A percentile compares a stretch with the other conserved stretches of the same genome.
Conservation (phyloP, 2,329 filamentous ascomycete species). For the Colletotrichum theobromicola region DNA sequence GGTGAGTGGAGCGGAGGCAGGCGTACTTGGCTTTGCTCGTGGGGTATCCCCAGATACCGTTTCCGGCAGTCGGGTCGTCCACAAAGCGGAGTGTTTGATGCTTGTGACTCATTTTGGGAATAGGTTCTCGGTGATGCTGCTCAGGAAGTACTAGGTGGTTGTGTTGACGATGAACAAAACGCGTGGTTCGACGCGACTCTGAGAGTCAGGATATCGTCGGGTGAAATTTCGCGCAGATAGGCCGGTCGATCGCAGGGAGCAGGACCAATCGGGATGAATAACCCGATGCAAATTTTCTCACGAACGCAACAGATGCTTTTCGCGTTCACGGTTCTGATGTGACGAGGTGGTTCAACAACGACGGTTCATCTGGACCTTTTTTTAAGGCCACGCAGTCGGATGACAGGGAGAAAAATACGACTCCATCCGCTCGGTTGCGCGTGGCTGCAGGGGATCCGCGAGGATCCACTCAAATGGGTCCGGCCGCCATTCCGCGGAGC, state of each 20-base stretch:
- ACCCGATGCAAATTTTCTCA: background rate
- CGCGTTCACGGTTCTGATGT: background rate
- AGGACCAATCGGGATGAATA: background rate
- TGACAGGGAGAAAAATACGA: background rate
- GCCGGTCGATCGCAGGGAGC: background rate
- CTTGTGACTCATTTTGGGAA: constrained; percentile 14
- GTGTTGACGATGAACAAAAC: background rate
- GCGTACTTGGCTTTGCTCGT: constrained; percentile 44
- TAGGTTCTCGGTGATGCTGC: background rate
- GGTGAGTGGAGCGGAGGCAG: background rate
- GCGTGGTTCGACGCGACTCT: background rate
- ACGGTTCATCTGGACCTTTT: background rate
- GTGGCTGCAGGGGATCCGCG: background rate
- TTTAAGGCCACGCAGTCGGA: background rate
- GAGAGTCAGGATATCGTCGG: background rate
- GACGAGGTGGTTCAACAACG: background rate
- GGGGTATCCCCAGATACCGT: constrained; percentile 42
- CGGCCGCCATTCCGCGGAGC: background rate
- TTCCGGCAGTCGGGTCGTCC: constrained; percentile 36
- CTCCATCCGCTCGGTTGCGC: background rate
- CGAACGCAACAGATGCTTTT: background rate
- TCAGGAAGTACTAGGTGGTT: background rate
- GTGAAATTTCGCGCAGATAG: background rate
- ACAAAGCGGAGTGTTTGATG: constrained; percentile 43
- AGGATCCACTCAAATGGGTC: background rate